These are phyloP conservation scores for Cytauxzoon felis DNA, from an alignment of 169 alveolate species.

Conservation along the genomic window DNA sequence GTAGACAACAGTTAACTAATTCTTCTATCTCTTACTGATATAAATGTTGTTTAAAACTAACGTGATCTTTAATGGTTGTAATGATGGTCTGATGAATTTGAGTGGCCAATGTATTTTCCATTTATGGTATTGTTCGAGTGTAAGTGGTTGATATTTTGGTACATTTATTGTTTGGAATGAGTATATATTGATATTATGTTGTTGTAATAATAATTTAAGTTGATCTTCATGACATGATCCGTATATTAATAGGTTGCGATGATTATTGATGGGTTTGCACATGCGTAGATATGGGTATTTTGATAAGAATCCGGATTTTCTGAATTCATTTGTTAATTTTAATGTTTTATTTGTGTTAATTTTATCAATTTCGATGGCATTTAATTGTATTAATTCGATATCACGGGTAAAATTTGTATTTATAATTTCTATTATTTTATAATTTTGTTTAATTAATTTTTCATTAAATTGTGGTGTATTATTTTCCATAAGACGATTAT, in stretches of 20 bases:
- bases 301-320: conserved; percentile 24
- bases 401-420: conserved; percentile 40
- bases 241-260: conserved; percentile 37
- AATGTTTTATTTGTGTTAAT: conserved; percentile 34
- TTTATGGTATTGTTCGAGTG: conserved; percentile 64
- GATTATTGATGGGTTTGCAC: conserved; percentile 38
- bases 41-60: conserved; percentile 27
- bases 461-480: too few species aligned
- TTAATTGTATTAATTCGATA: conserved; percentile 42
- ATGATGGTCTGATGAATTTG: conserved; percentile 69
- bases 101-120: conserved; percentile 79
- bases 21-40: not conserved
- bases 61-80: conserved; percentile 62
- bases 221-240: conserved; percentile 20
- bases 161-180: conserved; percentile 44
- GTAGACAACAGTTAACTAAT: too few species aligned
- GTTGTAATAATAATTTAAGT: conserved; percentile 1
- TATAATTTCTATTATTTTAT: conserved; percentile 29
- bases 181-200: conserved; percentile 16
- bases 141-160: conserved; percentile 73
- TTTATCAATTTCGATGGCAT: conserved; percentile 49
- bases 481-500: too few species aligned
- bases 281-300: conserved; percentile 39
- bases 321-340: conserved; percentile 22
- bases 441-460: too few species aligned